phyloP scores from a whole-genome alignment of 495 filamentous ascomycete genomes.

The Hyaloscypha variabilis region DNA sequence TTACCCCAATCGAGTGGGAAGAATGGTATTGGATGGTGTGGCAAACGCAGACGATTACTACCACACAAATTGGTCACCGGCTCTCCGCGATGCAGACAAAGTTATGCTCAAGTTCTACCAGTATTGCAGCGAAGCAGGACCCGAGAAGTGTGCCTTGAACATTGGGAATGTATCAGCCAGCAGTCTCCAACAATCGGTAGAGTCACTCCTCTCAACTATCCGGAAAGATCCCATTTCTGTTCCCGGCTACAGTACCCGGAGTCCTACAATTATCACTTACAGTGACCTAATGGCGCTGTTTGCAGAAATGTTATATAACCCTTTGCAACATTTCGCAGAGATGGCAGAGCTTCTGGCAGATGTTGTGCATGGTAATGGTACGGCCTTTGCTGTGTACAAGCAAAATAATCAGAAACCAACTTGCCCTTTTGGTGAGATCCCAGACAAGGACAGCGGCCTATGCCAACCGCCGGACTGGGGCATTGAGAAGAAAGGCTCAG shows the following conservation, averaged over 20 bases:
- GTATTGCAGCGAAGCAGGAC: constrained; percentile 54
- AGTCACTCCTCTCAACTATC: not conserved
- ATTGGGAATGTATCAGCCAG: not conserved
- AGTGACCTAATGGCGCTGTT: constrained; percentile 5
- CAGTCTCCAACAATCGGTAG: not conserved
- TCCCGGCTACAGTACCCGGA: not conserved
- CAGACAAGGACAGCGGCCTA: not conserved
- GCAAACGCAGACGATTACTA: constrained; percentile 50
- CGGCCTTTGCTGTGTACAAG: constrained; percentile 2
- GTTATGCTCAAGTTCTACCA: constrained; percentile 43
- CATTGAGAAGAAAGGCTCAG: not conserved
- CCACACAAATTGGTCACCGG: not conserved
- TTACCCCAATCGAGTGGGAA: constrained; percentile 46
- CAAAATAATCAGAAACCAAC: constrained; percentile 1
- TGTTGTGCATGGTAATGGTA: constrained; percentile 12
- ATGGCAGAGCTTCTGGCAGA: constrained; percentile 12
- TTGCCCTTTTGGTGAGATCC: not conserved
- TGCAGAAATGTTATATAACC: not conserved
- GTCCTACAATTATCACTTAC: constrained; percentile 21
- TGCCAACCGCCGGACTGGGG: not conserved
- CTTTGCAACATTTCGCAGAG: not conserved
- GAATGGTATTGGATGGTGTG: constrained; percentile 50
- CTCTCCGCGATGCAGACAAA: constrained; percentile 15
- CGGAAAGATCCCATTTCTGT: constrained; percentile 1
- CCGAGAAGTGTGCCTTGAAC: constrained; percentile 39